Percentiles rank a stretch among this genome's conserved stretches.
Conservation (phyloP, 2,329 filamentous ascomycete genomes). For the Epichloe aotearoae region DNA sequence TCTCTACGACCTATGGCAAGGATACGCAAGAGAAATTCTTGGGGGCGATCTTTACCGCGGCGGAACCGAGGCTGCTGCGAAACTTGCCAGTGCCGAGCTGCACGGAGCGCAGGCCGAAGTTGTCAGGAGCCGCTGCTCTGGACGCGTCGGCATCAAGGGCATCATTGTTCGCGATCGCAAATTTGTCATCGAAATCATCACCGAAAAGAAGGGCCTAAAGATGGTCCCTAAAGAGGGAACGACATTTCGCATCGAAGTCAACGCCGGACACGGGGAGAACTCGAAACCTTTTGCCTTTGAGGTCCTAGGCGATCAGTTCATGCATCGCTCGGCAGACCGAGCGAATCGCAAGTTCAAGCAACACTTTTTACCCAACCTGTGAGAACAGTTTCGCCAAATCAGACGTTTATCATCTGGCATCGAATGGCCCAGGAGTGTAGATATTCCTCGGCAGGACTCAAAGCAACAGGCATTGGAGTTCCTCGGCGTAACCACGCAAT, state of each 20-base stretch:
- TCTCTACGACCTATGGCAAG: slow-evolving; percentile 66
- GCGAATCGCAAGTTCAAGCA: slow-evolving; percentile 86
- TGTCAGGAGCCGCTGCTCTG: slow-evolving; percentile 65
- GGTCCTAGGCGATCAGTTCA: slow-evolving; percentile 76
- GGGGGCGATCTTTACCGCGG: slow-evolving; percentile 45
- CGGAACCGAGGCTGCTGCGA: slow-evolving; percentile 49
- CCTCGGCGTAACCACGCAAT: not conserved
- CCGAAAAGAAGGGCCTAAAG: slow-evolving; percentile 56
- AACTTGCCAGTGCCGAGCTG: slow-evolving; percentile 76
- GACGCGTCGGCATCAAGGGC: slow-evolving; percentile 69
- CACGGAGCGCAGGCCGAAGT: slow-evolving; percentile 79
- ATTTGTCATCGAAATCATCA: slow-evolving; percentile 77
- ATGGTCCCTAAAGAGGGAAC: slow-evolving; percentile 82
- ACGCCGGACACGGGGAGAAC: slow-evolving; percentile 18
- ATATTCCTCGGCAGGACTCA: no score
- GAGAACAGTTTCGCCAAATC: not conserved
- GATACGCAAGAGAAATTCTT: slow-evolving; percentile 73
- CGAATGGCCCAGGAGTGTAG: not conserved
- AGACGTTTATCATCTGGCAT: not conserved
- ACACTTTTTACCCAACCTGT: slow-evolving; percentile 45
- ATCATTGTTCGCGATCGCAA: slow-evolving; percentile 84
- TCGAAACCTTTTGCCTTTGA: slow-evolving; percentile 55
- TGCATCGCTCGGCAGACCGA: slow-evolving; percentile 68
- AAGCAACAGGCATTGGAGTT: not conserved
- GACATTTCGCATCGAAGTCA: slow-evolving; percentile 65